Conservation (phyloP, 441 rosid species). For the Biscutella laevigata region DNA sequence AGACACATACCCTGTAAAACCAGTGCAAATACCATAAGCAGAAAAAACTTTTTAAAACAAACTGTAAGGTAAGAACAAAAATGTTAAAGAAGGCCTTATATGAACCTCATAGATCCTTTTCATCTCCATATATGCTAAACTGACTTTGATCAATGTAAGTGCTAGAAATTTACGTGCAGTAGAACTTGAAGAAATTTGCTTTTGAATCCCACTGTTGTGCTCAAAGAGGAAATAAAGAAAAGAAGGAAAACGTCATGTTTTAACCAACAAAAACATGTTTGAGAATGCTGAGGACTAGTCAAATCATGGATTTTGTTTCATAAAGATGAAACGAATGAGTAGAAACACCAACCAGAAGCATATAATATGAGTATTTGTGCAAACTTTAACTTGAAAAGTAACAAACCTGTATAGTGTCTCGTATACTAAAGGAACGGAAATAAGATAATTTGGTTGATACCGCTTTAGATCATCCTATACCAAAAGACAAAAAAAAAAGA, state of each 20-base stretch:
- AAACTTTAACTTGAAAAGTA: constrained; percentile 11
- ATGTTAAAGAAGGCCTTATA: neutral
- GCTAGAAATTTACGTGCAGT: constrained; percentile 61
- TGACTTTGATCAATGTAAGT: constrained; percentile 50
- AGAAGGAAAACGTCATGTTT: neutral
- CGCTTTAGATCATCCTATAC: constrained; percentile 75
- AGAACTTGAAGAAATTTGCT: constrained; percentile 71
- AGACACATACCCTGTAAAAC: constrained; percentile 57
- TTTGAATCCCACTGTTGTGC: constrained; percentile 69
- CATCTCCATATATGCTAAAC: constrained; percentile 66
- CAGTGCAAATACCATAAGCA: neutral
- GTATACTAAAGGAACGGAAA: constrained; percentile 85
- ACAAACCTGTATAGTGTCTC: constrained; percentile 91
- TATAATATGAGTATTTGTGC: neutral
- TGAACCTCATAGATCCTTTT: constrained; percentile 79
- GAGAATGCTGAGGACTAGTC: neutral
- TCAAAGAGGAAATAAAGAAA: constrained; percentile 8
- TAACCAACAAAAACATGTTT: neutral
- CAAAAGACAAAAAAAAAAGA: neutral
- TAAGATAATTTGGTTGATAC: constrained; percentile 75
- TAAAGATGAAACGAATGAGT: neutral
- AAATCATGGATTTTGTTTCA: neutral
- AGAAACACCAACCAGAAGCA: too few species aligned
- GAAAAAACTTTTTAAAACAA: neutral
- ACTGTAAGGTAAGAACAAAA: neutral